A percentile compares a stretch with the other conserved stretches of the same genome.
phyloP scores from a whole-genome alignment of 371 early-diverging fungal genomes.

The Mortierella sp. region DNA sequence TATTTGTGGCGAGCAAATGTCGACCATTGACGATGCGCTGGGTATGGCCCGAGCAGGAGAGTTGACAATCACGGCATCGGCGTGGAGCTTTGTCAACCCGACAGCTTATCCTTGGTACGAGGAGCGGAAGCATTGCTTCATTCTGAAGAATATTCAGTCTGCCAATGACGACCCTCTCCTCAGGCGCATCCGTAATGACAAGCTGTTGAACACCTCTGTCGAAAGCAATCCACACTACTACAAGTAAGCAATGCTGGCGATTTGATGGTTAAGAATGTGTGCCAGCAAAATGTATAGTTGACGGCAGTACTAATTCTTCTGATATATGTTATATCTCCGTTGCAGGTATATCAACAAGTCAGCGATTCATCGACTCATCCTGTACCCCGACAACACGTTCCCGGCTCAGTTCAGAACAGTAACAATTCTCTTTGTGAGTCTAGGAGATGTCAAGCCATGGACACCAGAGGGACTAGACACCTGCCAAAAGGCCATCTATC shows the following conservation, averaged over 20 bases:
- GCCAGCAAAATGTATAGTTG: background rate
- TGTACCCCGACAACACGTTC: constrained; percentile 64
- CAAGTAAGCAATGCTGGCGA: constrained; percentile 45
- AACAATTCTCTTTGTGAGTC: constrained; percentile 72
- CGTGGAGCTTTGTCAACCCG: constrained; percentile 60
- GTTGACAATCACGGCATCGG: constrained; percentile 67
- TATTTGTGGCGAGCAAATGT: constrained; percentile 71
- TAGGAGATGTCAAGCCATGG: constrained; percentile 67
- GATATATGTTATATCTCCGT: background rate
- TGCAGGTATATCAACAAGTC: constrained; percentile 67
- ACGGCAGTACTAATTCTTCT: background rate
- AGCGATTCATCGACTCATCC: constrained; percentile 66
- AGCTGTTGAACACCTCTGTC: constrained; percentile 41
- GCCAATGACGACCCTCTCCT: constrained; percentile 10
- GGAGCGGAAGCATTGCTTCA: constrained; percentile 60
- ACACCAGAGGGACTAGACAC: constrained; percentile 60
- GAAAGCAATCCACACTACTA: constrained; percentile 63
- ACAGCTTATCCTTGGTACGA: constrained; percentile 51
- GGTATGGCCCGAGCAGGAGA: constrained; percentile 71
- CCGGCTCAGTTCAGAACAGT: constrained; percentile 71
- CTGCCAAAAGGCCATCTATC: constrained; percentile 62
- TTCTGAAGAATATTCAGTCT: constrained; percentile 56
- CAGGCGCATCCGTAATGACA: constrained; percentile 48
- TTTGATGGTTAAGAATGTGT: background rate
- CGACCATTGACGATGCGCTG: constrained; percentile 66